phyloP scores from a whole-genome alignment of 257 asterid genomes.

The Mentha longifolia region DNA sequence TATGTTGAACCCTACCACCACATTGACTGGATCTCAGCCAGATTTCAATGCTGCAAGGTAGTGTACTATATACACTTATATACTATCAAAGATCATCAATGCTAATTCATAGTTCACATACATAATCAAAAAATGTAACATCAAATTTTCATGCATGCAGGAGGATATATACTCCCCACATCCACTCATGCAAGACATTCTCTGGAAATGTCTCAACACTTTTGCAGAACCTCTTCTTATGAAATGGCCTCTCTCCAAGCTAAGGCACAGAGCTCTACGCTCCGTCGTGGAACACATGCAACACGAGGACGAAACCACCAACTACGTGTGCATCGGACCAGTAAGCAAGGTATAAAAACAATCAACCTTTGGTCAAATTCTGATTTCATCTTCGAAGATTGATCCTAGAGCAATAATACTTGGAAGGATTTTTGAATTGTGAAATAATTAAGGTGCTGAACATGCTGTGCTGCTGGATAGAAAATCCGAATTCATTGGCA shows the following conservation, averaged over 20 bases:
- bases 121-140: no score
- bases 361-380: background rate
- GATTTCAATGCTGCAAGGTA: slow-evolving; percentile 60
- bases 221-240: slow-evolving; percentile 63
- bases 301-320: slow-evolving; percentile 61
- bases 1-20: slow-evolving; percentile 49
- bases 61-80: no score
- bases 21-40: slow-evolving; percentile 60
- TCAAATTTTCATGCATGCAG: slow-evolving; percentile 39
- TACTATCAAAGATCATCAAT: no score
- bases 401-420: no score
- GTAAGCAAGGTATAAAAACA: slow-evolving; percentile 56
- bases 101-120: no score
- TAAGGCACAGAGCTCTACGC: slow-evolving; percentile 54
- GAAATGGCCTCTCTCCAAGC: slow-evolving; percentile 66
- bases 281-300: slow-evolving; percentile 51
- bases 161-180: slow-evolving; percentile 80
- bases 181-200: slow-evolving; percentile 60
- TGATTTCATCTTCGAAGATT: no score
- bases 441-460: slow-evolving; percentile 58
- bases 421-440: background rate
- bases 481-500: slow-evolving; percentile 52
- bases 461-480: slow-evolving; percentile 79
- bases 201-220: slow-evolving; percentile 63
- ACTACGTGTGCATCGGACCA: slow-evolving; percentile 67